These are phyloP conservation scores for Trichoderma virens DNA, from an alignment of 495 filamentous ascomycete genomes.

Conservation along the genomic window DNA sequence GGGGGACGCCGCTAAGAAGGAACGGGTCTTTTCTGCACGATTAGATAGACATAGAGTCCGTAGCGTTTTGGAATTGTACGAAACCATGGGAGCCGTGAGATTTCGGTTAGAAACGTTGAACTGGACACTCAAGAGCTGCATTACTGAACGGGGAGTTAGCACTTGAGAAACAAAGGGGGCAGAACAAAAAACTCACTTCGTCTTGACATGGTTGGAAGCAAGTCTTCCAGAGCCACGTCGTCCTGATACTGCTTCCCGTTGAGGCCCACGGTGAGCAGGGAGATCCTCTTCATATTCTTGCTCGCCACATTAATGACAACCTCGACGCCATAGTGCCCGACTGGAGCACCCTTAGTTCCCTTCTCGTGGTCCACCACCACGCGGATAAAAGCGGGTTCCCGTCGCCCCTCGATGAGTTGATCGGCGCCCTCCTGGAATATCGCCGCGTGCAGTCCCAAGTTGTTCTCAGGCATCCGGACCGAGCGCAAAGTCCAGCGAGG, in stretches of 20 bases:
- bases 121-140: constrained; percentile 59
- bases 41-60: constrained; percentile 57
- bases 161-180: not conserved
- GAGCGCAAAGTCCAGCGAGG: constrained; percentile 71
- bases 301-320: constrained; percentile 48
- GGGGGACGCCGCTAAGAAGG: constrained; percentile 70
- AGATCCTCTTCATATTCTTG: constrained; percentile 30
- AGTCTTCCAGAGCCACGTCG: constrained; percentile 56
- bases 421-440: constrained; percentile 63
- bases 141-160: constrained; percentile 36
- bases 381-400: constrained; percentile 49
- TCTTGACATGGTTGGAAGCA: constrained; percentile 61
- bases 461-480: constrained; percentile 49
- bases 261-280: constrained; percentile 53
- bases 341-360: constrained; percentile 46
- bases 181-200: constrained; percentile 43
- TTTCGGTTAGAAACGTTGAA: constrained; percentile 59
- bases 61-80: constrained; percentile 65
- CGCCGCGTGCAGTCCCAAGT: constrained; percentile 61
- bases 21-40: constrained; percentile 52
- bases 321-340: constrained; percentile 64
- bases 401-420: constrained; percentile 46
- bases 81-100: constrained; percentile 56
- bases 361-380: constrained; percentile 55
- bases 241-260: constrained; percentile 59